Evolutionary conservation across 75 land plant species (phyloP).

Genomic region (Picea sitchensis): DNA sequence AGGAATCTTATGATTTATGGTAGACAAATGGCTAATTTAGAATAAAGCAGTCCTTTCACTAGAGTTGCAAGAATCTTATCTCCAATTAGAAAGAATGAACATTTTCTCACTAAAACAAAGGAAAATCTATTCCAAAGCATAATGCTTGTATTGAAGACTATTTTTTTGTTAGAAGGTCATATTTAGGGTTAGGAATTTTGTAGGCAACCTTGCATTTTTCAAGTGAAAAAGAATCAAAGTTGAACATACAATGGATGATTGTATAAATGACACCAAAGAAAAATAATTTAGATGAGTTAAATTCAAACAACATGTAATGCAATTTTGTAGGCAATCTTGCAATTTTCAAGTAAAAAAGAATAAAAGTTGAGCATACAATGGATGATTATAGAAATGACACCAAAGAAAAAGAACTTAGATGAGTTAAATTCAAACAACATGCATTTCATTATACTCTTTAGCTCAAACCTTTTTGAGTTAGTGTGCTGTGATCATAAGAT

Average conservation of each 20-base stretch:
- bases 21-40: background rate
- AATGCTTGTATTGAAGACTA: too few relatives aligned
- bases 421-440: background rate
- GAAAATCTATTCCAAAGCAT: too few relatives aligned
- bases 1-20: background rate
- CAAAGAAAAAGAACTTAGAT: slow-evolving; percentile 14
- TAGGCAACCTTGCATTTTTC: background rate
- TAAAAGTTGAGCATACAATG: too few relatives aligned
- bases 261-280: slow-evolving; percentile 21
- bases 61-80: background rate
- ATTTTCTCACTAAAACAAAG: background rate
- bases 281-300: too few relatives aligned
- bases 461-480: background rate
- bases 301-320: too few relatives aligned
- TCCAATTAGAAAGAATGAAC: background rate
- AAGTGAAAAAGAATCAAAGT: background rate
- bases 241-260: slow-evolving; percentile 13
- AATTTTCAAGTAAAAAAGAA: too few relatives aligned
- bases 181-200: background rate
- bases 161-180: background rate
- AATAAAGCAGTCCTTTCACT: background rate
- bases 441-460: background rate
- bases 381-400: too few relatives aligned
- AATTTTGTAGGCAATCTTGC: too few relatives aligned
- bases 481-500: background rate